Conservation (phyloP, 2,329 filamentous ascomycete genomes). For the Boeremia exigua region DNA sequence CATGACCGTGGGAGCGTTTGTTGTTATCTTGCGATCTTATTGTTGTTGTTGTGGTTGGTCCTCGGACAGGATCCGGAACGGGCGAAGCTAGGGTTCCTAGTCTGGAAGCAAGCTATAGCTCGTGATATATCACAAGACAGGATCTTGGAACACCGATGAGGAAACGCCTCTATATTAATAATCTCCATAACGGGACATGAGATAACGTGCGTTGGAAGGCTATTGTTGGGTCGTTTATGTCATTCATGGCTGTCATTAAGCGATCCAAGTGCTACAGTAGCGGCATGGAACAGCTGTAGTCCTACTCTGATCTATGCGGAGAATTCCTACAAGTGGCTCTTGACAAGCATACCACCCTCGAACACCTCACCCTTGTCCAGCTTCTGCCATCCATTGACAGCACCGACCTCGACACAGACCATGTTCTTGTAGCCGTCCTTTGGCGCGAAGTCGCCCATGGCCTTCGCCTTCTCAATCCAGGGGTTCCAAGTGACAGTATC, state of each 20-base stretch:
- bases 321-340: constrained; percentile 44
- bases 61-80: constrained; percentile 20
- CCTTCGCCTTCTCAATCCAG: constrained; percentile 82
- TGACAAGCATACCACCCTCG: constrained; percentile 67
- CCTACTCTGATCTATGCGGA: background rate
- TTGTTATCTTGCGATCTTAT: constrained; percentile 31
- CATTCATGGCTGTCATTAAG: constrained; percentile 8
- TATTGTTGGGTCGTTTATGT: background rate
- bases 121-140: background rate
- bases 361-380: constrained; percentile 79
- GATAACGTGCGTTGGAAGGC: background rate
- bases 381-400: constrained; percentile 80
- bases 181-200: background rate
- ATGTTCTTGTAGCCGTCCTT: constrained; percentile 91
- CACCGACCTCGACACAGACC: constrained; percentile 91
- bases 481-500: constrained; percentile 98
- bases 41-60: constrained; percentile 29
- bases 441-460: constrained; percentile 85
- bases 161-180: background rate
- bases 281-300: background rate
- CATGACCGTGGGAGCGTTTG: constrained; percentile 22
- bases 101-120: constrained; percentile 5
- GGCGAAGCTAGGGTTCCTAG: constrained; percentile 23
- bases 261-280: background rate
- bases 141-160: background rate